Evolutionary conservation across 2,329 filamentous ascomycete species (phyloP), one percentile per base, ranked within the genome.

Genomic region (Colletotrichum tamarilloi): DNA sequence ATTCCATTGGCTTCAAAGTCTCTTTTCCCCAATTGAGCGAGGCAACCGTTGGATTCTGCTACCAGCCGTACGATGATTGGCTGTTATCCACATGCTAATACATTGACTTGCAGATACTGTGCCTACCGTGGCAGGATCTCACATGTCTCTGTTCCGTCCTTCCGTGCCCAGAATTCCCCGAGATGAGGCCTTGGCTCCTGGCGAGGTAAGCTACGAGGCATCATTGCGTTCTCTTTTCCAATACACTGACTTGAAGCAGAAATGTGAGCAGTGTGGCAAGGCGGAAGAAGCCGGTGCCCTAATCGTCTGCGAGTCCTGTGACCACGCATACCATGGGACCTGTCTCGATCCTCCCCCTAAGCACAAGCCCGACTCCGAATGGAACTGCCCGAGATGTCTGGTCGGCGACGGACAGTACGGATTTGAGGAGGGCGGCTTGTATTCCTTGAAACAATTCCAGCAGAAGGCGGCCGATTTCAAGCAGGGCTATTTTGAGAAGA

Each of bases 381-480:
- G 97, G 97, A 96, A 98, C 80, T 99, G 97, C 77, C 93, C 97
- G 0, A 91, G 95, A 79, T 99, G 97, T 81, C 89, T 99, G 30
- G 97, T 99, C 28, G 97, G 97, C 59, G 97, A 97, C 69, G 95
- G 96, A 52, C 95, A 98, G 76, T 99, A 98, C 78, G 97, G 97
- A 0, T 99, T 99, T 75, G 96, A 98, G 80, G 97, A 99, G 82
- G 97, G 97, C 28, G 95, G 95, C 4, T 89, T 98, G 26, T 99
- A 99, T 83, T 99, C 97, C 0, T 87, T 99, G 30, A 95, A 94
- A 78, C 94, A 97, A 78, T 99, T 99, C 81, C 97, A 99, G 81
- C 94, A 98, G 80, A 98, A 96, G 81, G 97, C 97, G 6, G 94
- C 94, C 77, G 94, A 94, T 77, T 99, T 99, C 87, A 98, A 98